Percentiles rank a stretch among this genome's conserved stretches.
Conservation (phyloP, 208 protist species). For the Kentomonas sorsogonicus region DNA sequence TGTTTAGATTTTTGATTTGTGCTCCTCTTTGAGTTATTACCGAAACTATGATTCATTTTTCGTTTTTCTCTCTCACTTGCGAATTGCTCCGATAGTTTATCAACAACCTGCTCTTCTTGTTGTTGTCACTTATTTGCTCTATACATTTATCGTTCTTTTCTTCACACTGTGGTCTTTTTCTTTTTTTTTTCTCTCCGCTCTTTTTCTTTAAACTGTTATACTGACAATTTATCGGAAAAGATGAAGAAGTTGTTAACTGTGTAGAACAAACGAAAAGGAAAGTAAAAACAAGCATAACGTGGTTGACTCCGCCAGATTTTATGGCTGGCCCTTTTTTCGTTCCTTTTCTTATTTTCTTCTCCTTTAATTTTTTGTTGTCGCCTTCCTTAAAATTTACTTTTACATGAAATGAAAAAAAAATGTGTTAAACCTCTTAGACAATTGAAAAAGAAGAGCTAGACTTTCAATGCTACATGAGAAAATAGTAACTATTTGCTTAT, state of each 20-base stretch:
- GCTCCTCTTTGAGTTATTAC: constrained; percentile 1
- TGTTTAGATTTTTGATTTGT: not conserved
- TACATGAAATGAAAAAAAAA: no score
- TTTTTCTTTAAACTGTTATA: constrained; percentile 12
- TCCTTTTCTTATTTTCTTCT: constrained; percentile 17
- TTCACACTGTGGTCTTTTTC: not conserved
- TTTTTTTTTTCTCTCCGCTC: not conserved
- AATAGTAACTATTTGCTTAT: no score
- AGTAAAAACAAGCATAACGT: constrained; percentile 11
- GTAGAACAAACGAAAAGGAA: not conserved
- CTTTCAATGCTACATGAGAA: no score
- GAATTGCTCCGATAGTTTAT: constrained; percentile 7
- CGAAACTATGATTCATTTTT: not conserved
- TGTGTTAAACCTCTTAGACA: no score
- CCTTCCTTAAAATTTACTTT: no score
- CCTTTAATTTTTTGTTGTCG: no score
- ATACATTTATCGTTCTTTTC: no score
- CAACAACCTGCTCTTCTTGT: constrained; percentile 5
- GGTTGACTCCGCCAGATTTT: not conserved
- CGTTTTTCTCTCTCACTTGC: not conserved
- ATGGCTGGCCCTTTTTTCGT: constrained; percentile 13
- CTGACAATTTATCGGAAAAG: no score
- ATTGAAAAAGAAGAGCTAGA: no score
- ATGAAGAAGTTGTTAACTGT: not conserved
- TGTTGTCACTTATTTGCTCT: no score